Conservation (phyloP, 2,329 filamentous ascomycete species). For the Monilinia aucupariae region DNA sequence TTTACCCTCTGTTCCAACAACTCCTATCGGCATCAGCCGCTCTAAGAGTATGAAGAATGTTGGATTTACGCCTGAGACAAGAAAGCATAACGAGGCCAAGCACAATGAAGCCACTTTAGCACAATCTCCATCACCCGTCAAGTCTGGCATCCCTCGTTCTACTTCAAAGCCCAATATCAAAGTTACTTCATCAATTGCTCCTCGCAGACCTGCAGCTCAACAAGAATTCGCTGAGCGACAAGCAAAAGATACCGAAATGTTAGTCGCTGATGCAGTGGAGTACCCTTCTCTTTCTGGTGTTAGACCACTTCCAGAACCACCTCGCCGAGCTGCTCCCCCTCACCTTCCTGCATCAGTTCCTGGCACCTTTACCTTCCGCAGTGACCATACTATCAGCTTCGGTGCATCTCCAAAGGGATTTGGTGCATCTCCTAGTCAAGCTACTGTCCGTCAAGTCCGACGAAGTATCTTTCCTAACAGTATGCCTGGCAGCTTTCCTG, state of each 20-base stretch:
- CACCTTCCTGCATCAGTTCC: constrained; percentile 40
- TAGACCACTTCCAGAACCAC: constrained; percentile 27
- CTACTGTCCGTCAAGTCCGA: constrained; percentile 56
- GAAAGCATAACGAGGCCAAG: constrained; percentile 44
- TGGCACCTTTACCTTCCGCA: constrained; percentile 60
- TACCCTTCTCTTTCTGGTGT: constrained; percentile 33
- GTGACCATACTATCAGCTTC: constrained; percentile 59
- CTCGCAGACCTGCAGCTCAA: background rate
- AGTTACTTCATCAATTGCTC: background rate
- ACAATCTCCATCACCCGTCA: constrained; percentile 53
- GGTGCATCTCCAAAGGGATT: constrained; percentile 46
- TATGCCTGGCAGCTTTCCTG: constrained; percentile 55
- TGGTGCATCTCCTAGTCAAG: constrained; percentile 52
- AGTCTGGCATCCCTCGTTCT: constrained; percentile 44
- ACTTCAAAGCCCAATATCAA: constrained; percentile 36
- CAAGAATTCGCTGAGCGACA: background rate
- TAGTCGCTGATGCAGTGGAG: constrained; percentile 19
- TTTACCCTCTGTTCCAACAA: constrained; percentile 51
- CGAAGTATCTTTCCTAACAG: constrained; percentile 43
- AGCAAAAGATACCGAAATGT: background rate
- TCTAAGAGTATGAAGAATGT: constrained; percentile 67
- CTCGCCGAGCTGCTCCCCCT: constrained; percentile 17
- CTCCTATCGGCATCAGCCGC: constrained; percentile 43
- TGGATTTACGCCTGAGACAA: constrained; percentile 68
- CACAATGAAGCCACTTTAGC: constrained; percentile 38